A percentile compares a stretch with the other conserved stretches of the same genome.
These are phyloP conservation scores for Fraxinus excelsior DNA, from an alignment of 257 asterid species.

Conservation along the genomic window DNA sequence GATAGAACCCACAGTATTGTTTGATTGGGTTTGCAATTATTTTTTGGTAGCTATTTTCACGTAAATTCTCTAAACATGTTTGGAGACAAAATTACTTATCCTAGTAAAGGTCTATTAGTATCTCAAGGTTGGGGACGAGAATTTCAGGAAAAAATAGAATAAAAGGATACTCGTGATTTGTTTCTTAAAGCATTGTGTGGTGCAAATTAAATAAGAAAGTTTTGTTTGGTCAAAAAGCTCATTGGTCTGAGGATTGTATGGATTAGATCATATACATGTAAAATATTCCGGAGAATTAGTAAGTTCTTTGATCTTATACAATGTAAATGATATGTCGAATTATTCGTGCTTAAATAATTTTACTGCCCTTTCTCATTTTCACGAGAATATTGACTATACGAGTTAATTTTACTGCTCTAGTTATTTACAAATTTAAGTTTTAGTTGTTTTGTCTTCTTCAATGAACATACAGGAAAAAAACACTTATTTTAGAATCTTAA, in stretches of 20 bases:
- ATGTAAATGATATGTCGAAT: not conserved
- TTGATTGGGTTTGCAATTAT: not conserved
- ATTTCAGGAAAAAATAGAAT: no score
- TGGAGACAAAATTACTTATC: not conserved
- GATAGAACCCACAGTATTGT: not conserved
- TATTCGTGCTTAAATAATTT: not conserved
- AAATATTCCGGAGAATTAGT: no score
- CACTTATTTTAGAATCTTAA: no score
- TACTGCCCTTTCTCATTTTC: not conserved
- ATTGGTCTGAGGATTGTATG: not conserved
- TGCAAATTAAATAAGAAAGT: no score
- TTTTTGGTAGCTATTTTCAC: not conserved
- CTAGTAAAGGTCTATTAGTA: no score
- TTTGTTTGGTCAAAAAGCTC: not conserved
- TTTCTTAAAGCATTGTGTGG: no score
- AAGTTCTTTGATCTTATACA: not conserved
- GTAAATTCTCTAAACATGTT: not conserved
- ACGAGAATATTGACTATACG: not conserved
- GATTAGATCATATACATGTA: not conserved
- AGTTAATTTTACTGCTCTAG: not conserved
- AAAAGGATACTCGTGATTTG: no score
- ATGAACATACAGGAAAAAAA: no score
- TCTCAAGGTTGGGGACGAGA: no score
- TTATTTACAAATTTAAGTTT: not conserved
- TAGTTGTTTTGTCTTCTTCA: not conserved